phyloP scores from a whole-genome alignment of 306 rosid genomes.

The Cicer pinnatifidum region DNA sequence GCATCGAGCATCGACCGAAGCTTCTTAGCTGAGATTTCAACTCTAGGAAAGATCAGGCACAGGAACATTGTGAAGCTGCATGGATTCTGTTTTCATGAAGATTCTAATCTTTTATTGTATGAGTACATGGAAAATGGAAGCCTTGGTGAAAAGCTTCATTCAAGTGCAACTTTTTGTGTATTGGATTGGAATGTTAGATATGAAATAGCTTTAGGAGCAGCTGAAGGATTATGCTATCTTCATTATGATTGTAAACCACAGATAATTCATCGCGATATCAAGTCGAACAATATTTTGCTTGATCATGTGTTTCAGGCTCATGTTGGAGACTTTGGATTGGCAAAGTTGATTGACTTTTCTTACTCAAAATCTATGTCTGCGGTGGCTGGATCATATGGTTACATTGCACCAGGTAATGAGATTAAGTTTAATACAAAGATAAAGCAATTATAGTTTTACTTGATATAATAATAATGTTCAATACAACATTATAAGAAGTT shows the following conservation, averaged over 20 bases:
- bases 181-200: conserved; percentile 76
- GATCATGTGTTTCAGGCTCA: conserved; percentile 71
- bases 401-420: conserved; percentile 79
- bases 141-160: conserved; percentile 85
- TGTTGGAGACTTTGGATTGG: conserved; percentile 95
- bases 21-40: conserved; percentile 83
- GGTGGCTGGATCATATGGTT: conserved; percentile 89
- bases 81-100: conserved; percentile 84
- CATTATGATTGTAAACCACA: conserved; percentile 87
- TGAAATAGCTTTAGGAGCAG: conserved; percentile 82
- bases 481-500: conserved; percentile 4
- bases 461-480: neutral
- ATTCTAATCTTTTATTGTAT: conserved; percentile 80
- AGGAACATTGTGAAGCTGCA: conserved; percentile 83
- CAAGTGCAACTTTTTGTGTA: conserved; percentile 48
- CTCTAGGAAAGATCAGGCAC: conserved; percentile 90
- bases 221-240: conserved; percentile 84
- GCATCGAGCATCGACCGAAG: conserved; percentile 70
- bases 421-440: conserved; percentile 8
- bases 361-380: conserved; percentile 84
- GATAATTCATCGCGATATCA: conserved; percentile 84
- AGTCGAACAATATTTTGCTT: conserved; percentile 83
- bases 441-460: conserved; percentile 1
- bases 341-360: conserved; percentile 72
- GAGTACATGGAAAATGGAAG: conserved; percentile 90